phyloP scores from a whole-genome alignment of 2,329 filamentous ascomycete species.

The Daldinia sp. region DNA sequence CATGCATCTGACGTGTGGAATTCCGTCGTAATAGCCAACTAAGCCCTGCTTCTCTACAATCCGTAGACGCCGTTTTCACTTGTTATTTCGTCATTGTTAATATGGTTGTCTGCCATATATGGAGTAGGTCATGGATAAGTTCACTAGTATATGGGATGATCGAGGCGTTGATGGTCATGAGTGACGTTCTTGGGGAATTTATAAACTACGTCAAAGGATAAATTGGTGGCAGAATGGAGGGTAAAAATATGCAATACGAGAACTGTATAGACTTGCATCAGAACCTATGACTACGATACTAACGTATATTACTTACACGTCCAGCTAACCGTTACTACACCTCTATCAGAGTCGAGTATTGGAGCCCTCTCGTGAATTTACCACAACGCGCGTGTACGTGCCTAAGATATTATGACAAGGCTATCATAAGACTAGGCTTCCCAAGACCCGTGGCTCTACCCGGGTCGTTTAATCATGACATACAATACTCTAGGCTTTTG shows the following conservation, averaged over 20 bases:
- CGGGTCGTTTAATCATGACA: too few species aligned
- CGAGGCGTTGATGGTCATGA: too few species aligned
- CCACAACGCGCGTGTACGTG: neutral
- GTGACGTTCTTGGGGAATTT: neutral
- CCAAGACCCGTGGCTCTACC: conserved; percentile 22
- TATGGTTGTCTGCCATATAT: neutral
- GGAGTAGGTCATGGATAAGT: neutral
- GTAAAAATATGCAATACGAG: neutral
- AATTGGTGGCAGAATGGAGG: neutral
- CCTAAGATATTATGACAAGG: too few species aligned
- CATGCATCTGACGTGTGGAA: too few species aligned
- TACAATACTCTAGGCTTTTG: too few species aligned
- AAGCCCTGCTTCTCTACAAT: neutral
- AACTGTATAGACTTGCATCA: neutral
- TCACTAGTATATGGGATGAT: too few species aligned
- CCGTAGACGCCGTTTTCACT: neutral
- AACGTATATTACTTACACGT: neutral
- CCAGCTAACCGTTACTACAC: neutral
- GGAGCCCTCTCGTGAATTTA: neutral
- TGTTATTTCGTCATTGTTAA: neutral
- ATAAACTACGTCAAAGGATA: neutral
- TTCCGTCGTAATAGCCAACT: too few species aligned
- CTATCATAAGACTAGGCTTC: too few species aligned
- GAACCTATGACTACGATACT: neutral
- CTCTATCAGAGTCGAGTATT: neutral